Base-by-base conservation (phyloP, 2,329 filamentous ascomycete species). In the Colletotrichum sp. region DNA sequence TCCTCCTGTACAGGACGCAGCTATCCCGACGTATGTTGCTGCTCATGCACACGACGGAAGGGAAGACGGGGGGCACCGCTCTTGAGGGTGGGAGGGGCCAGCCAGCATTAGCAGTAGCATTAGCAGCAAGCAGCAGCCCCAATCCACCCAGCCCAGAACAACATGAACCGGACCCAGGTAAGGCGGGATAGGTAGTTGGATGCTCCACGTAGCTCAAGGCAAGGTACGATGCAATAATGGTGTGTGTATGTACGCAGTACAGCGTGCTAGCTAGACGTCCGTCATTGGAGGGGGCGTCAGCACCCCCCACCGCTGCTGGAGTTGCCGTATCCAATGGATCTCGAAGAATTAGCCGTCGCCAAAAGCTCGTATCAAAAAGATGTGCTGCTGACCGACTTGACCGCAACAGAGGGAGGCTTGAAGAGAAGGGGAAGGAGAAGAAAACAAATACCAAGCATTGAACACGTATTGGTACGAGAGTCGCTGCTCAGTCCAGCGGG, bases 11-110 rank as follows among this genome's bases (percentile, higher is more conserved):
- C 72, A 68, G 74, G 58, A 65, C 61, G 75, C 71, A 76, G 71
- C 65, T 76, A 66, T 70, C 71, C 74, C 71, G 65, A 70, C 55
- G 55, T 58, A 58, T 25, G 55, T 58, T 67, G 70, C 56, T 32
- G 67, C 55, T 52, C 55, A 76, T 76, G 74, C 74, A 74, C 74
- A 69, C 27, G 74, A 70, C 71, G 74, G 74, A 74, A 72, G 72
- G 71, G 56, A 43, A 43, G 52, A 61, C 58, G 58, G 69, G 72
- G 61, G 60, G 34, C 32, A 66, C 58, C 61, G 32, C 60, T 25
- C 18, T 62, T 55, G 43, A 34, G 32, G 58, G 27, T 28, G 55
- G 22, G 56, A 36, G 65, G 36, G 70, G 65, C 28, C n/a, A 67
- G 36, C 43, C 30, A 69, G 22, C 36, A 39, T 12, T 12, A 15